Base-by-base conservation (phyloP, 495 filamentous ascomycete species). In the Astrocystis sublimbata region DNA sequence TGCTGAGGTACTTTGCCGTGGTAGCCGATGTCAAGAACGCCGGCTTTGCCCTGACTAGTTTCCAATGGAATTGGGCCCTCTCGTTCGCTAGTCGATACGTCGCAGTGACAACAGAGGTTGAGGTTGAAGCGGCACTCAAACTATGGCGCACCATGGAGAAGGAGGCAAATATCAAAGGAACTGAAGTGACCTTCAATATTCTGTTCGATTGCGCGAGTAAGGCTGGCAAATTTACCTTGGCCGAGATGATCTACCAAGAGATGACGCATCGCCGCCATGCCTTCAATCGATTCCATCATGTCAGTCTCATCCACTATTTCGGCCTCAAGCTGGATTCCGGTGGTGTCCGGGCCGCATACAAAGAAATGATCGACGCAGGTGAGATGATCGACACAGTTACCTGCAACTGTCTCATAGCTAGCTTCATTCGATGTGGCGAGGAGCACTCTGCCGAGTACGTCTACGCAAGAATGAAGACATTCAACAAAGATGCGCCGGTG, bases 131-230 rank as follows among this genome's bases (percentile, higher is more conserved):
- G 23, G 89, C 92, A 1, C 83, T 98, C 17, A 80, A 87, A 33
- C 74, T 94, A n/a, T 98, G 92, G 92, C 85, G 86, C 58, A 85
- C 92, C 65, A 97, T 97, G 89, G 94, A 98, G 73, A 75, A 82
- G 28, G 73, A 85, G n/a, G 86, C 86, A 17, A 81, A 83, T 5
- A 72, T 92, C n/a, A 68, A 76, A 62, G 82, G 79, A 33, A 89
- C 85, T 64, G 78, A 83, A 33, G 87, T 89, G 10, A 93, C 93
- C 2, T 96, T 98, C 78, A 93, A 91, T 72, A 89, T 96, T 56
- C 84, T 98, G 30, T 97, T 97, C 64, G 91, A 96, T 69, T 83
- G 90, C 15, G 92, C 93, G 31, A 85, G 89, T 46, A 96, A 92
- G 73, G 86, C 92, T 1, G 86, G 88, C 21, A 93, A 94, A 66